A percentile compares a stretch with the other conserved stretches of the same genome.
Evolutionary conservation across 1,284 basidiomycete species (phyloP).

Genomic region (Sporisorium exsertum): DNA sequence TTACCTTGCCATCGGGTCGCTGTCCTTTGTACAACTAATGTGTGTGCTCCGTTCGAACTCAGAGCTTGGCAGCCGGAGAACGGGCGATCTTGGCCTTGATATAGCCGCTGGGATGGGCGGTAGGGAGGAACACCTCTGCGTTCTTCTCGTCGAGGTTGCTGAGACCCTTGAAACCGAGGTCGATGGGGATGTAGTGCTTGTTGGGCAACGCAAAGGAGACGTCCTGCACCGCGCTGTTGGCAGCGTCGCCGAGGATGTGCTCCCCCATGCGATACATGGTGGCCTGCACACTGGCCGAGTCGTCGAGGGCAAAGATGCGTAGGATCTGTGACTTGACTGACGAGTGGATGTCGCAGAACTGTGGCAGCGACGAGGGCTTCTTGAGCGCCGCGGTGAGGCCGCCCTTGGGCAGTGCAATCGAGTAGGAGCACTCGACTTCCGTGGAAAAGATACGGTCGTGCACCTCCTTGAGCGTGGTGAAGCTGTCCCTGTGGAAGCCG

Average conservation of each 20-base stretch:
- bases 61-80: constrained; percentile 49
- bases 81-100: constrained; percentile 61
- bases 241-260: constrained; percentile 72
- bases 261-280: constrained; percentile 91
- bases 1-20: neutral
- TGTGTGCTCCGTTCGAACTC: neutral
- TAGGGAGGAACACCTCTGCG: constrained; percentile 64
- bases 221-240: constrained; percentile 75
- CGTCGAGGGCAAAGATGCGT: constrained; percentile 84
- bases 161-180: constrained; percentile 58
- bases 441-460: constrained; percentile 67
- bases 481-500: constrained; percentile 85
- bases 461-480: constrained; percentile 78
- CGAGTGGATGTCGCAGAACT: constrained; percentile 70
- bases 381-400: constrained; percentile 65
- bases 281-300: constrained; percentile 92
- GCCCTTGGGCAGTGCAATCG: constrained; percentile 39
- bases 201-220: constrained; percentile 87
- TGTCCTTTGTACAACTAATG: neutral
- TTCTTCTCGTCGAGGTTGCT: constrained; percentile 59
- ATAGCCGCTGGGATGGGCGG: constrained; percentile 59
- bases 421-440: constrained; percentile 61
- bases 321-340: constrained; percentile 79
- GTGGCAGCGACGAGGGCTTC: constrained; percentile 50
- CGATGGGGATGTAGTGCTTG: constrained; percentile 71